Evolutionary conservation across 768 basidiomycete genomes (phyloP), one percentile per base, ranked within the genome.

Genomic region (Boletus subparvulus): DNA sequence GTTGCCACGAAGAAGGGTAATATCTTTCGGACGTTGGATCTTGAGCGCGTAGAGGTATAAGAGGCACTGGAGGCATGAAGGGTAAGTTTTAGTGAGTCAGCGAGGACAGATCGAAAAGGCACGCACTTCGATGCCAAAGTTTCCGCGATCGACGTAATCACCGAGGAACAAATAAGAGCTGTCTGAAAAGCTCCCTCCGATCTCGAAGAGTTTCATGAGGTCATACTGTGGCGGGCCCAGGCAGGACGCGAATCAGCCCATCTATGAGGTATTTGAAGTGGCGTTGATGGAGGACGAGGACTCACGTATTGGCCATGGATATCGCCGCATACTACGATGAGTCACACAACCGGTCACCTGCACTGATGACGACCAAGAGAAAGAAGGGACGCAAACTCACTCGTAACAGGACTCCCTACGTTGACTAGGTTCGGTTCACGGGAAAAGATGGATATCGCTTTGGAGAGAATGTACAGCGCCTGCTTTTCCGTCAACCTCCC

Each of bases 71-170:
- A 40, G 4, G 30, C 6, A 36, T 4, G 26, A 50, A 43, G 40
- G 33, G 33, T 21, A 14, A n/a, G 17, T n/a, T n/a, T 35, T 16
- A 17, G 40, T n/a, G 24, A 36, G 28, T 52, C 35, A 51, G 24
- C 2, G 19, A 35, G 47, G 28, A 33, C 16, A 42, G 14, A 55
- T 46, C 11, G 17, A 49, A 33, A 28, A 26, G 19, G 49, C 32
- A 63, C 78, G 61, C 32, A 85, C 85, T 74, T 88, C 87, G 56
- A 88, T 84, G 19, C 84, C 84, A 69, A 98, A 98, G 75, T 91
- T 89, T 28, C 96, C 96, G 43, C 96, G 85, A 74, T 98, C 96
- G 41, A 98, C 95, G 71, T 98, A 98, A 72, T 98, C 96, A 33
- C 96, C 96, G 24, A 98, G 78, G 74, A 98, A 98, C 43, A 97